phyloP scores from a whole-genome alignment of 2,329 filamentous ascomycete genomes.

The Cladophialophora psammophila region DNA sequence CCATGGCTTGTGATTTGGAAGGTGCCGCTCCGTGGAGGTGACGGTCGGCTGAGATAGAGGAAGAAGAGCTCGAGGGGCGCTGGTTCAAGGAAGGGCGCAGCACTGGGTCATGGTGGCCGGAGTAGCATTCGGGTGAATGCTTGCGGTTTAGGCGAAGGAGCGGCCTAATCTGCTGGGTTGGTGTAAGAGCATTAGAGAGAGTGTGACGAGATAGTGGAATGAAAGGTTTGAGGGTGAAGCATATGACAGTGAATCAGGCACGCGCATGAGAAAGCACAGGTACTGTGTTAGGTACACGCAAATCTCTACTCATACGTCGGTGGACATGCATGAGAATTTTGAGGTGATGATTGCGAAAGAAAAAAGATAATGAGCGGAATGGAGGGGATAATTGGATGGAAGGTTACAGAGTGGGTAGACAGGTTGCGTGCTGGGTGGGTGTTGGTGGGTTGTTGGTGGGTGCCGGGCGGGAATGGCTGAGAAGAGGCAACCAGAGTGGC shows the following conservation, averaged over 20 bases:
- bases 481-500: constrained; percentile 18
- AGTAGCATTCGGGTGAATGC: constrained; percentile 36
- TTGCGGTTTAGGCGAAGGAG: constrained; percentile 33
- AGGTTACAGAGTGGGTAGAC: constrained; percentile 1
- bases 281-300: not conserved
- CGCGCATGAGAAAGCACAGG: constrained; percentile 9
- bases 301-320: constrained; percentile 15
- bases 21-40: constrained; percentile 26
- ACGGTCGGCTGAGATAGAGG: constrained; percentile 30
- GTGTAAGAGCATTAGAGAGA: constrained; percentile 27
- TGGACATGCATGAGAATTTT: constrained; percentile 18
- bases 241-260: constrained; percentile 22
- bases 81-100: constrained; percentile 29
- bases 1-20: constrained; percentile 46
- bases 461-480: constrained; percentile 9
- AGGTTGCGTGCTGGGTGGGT: constrained; percentile 5
- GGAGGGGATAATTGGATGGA: constrained; percentile 18
- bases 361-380: constrained; percentile 25
- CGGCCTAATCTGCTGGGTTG: constrained; percentile 25
- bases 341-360: constrained; percentile 23
- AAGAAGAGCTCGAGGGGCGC: constrained; percentile 27
- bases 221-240: not conserved
- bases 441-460: not conserved
- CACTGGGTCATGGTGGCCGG: constrained; percentile 35
- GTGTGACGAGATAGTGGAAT: constrained; percentile 22